phyloP scores from a whole-genome alignment of 1,284 basidiomycete genomes.

The Tylopilus orsonianus region DNA sequence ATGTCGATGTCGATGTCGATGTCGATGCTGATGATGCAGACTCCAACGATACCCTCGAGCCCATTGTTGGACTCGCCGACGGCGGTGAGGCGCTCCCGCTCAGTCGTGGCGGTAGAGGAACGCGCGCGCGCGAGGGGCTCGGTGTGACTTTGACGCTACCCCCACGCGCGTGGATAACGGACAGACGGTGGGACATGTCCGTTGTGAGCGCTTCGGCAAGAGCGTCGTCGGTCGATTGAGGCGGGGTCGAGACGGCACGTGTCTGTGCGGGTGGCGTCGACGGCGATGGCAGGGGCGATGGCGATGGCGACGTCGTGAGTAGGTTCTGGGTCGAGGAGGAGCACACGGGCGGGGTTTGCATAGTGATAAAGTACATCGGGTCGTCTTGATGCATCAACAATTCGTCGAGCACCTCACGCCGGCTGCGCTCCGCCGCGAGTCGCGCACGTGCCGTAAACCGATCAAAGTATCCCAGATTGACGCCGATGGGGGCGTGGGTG shows the following conservation, averaged over 20 bases:
- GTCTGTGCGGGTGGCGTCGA: too few species aligned
- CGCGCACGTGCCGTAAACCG: conserved; percentile 56
- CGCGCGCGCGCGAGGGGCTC: conserved; percentile 10
- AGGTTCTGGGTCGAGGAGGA: background rate
- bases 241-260: background rate
- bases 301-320: background rate
- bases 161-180: background rate
- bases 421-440: conserved; percentile 49
- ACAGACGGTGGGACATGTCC: conserved; percentile 16
- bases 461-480: conserved; percentile 55
- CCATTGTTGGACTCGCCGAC: too few species aligned
- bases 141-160: conserved; percentile 22
- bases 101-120: conserved; percentile 27
- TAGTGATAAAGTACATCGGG: conserved; percentile 55
- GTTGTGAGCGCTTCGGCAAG: conserved; percentile 25
- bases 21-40: background rate
- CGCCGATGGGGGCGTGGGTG: too few species aligned
- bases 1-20: background rate
- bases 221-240: conserved; percentile 16
- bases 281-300: too few species aligned
- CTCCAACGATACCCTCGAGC: too few species aligned
- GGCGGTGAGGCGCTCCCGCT: conserved; percentile 26
- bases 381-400: conserved; percentile 64
- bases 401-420: conserved; percentile 57
- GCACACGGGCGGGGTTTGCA: background rate